Evolutionary conservation across 805 yeast genomes (phyloP).

Genomic region (Wickerhamiella shivajii): DNA sequence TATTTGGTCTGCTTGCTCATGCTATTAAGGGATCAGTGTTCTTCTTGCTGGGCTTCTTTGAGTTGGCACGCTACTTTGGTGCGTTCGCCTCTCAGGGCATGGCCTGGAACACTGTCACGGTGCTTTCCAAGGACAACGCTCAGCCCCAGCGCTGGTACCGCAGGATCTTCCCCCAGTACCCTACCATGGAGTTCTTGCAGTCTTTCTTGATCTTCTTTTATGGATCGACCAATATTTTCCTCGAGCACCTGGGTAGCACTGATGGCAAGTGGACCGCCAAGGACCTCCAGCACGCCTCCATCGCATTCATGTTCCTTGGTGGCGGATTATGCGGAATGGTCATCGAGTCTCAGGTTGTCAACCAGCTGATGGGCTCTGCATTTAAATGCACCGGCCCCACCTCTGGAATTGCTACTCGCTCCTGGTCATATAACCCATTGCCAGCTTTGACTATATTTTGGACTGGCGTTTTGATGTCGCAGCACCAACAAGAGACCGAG

Average conservation of each 20-base stretch:
- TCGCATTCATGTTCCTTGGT: constrained; percentile 84
- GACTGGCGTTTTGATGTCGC: constrained; percentile 94
- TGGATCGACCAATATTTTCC: constrained; percentile 76
- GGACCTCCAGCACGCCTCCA: constrained; percentile 79
- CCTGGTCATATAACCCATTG: constrained; percentile 82
- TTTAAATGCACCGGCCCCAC: constrained; percentile 10
- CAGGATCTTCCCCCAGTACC: constrained; percentile 25
- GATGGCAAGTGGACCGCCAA: constrained; percentile 83
- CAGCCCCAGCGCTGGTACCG: constrained; percentile 11
- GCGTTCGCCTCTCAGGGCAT: constrained; percentile 61
- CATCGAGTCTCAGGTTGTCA: constrained; percentile 39
- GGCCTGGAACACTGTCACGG: constrained; percentile 61
- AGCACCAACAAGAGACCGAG: constrained; percentile 72
- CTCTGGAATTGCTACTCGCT: constrained; percentile 7
- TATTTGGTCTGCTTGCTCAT: constrained; percentile 82
- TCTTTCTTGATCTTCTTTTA: constrained; percentile 67
- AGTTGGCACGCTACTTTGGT: constrained; percentile 83
- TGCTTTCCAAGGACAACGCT: constrained; percentile 1
- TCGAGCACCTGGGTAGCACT: constrained; percentile 70
- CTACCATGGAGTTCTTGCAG: constrained; percentile 80
- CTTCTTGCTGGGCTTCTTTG: constrained; percentile 53
- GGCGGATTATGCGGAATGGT: constrained; percentile 84
- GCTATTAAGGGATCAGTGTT: constrained; percentile 94
- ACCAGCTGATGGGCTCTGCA: constrained; percentile 16
- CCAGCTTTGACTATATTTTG: constrained; percentile 87